phyloP scores from a whole-genome alignment of 2,329 filamentous ascomycete species.

The Hymenotorrendiella dingleyae region DNA sequence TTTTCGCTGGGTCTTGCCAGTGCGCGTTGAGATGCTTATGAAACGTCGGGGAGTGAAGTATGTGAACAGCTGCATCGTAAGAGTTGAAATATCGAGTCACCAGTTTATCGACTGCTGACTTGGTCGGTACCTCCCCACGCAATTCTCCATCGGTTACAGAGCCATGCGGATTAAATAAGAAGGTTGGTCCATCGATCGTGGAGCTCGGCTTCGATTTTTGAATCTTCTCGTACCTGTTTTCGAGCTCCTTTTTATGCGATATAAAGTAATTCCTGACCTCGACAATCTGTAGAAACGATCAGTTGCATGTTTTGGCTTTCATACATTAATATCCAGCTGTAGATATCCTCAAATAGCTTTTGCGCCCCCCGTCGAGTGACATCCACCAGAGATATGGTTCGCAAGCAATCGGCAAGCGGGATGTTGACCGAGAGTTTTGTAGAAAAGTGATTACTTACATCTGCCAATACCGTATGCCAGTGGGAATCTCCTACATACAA shows the following conservation, averaged over 20 bases:
- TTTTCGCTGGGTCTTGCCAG: constrained; percentile 68
- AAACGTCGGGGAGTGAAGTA: constrained; percentile 81
- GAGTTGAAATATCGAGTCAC: constrained; percentile 90
- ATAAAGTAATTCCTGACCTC: constrained; percentile 91
- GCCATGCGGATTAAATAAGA: constrained; percentile 69
- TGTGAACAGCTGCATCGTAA: constrained; percentile 61
- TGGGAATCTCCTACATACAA: constrained; percentile 78
- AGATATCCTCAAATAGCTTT: too few relatives aligned
- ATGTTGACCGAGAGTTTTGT: too few relatives aligned
- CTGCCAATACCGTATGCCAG: constrained; percentile 73
- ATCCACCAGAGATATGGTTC: not conserved
- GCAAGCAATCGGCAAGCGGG: not conserved
- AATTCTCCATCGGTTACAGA: constrained; percentile 71
- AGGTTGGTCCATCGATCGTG: constrained; percentile 61
- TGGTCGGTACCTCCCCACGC: constrained; percentile 71
- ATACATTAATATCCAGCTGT: too few relatives aligned
- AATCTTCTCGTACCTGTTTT: constrained; percentile 73
- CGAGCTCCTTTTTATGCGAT: constrained; percentile 81
- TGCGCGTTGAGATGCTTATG: constrained; percentile 61
- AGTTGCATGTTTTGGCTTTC: not conserved
- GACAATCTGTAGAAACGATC: constrained; percentile 52
- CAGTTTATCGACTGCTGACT: constrained; percentile 75
- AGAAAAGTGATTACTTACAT: constrained; percentile 39
- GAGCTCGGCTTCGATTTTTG: constrained; percentile 58
- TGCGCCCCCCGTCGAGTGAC: too few relatives aligned